Evolutionary conservation across 192 early-diverging fungal species (phyloP).

Genomic region (Lobosporangium transversale): DNA sequence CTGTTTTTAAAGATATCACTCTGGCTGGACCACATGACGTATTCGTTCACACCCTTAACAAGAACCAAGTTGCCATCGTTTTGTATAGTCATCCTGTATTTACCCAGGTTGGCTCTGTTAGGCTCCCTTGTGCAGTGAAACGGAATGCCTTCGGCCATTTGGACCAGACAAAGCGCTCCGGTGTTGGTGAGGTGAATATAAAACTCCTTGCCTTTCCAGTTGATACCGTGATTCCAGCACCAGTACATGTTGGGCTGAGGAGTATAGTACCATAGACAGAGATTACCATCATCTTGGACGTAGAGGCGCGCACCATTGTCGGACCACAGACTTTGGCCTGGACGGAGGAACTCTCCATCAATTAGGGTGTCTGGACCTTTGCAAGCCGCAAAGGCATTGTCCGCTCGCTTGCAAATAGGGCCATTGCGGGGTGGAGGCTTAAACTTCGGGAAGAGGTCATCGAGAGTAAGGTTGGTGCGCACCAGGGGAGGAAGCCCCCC

Average conservation of each 20-base stretch:
- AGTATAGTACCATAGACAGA: neutral
- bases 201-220: neutral
- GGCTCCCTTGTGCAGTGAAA: neutral
- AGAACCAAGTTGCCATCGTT: constrained; percentile 10
- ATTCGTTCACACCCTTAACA: too few species aligned
- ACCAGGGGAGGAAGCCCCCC: too few species aligned
- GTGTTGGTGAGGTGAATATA: neutral
- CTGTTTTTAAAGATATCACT: too few species aligned
- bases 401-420: too few species aligned
- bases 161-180: neutral
- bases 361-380: too few species aligned
- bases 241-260: neutral
- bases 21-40: too few species aligned
- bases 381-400: too few species aligned
- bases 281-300: neutral
- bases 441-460: too few species aligned
- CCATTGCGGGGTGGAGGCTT: too few species aligned
- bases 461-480: too few species aligned
- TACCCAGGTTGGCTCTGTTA: neutral
- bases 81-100: constrained; percentile 4
- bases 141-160: neutral
- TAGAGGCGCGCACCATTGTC: neutral
- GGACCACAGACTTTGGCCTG: neutral
- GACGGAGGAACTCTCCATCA: too few species aligned
- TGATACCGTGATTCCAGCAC: constrained; percentile 3